Base-by-base conservation (phyloP, 345 rosid species). In the Gossypium turneri region DNA sequence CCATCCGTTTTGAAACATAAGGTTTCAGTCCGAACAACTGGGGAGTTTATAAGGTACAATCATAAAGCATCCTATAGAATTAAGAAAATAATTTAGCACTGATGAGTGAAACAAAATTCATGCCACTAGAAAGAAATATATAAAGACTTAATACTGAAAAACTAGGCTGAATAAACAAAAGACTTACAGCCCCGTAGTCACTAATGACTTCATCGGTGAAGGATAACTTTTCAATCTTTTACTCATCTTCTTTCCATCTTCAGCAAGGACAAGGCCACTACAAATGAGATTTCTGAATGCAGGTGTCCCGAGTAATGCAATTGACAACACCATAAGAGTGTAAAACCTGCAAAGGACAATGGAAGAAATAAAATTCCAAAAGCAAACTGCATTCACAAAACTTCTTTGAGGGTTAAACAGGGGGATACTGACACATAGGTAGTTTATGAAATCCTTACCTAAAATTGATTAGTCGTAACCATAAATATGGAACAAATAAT, bases 181-280 rank as follows among this genome's bases (percentile, higher is more conserved):
- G 59, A 84, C 97, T 85, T 88, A 95, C 99, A 75, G 99, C 99
- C 62, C 99, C 99, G 72, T 93, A 88, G 63, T 92, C 95, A 85
- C 88, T 77, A 67, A 96, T 93, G 73, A 96, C 94, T 16, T 96
- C 80, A 86, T 72, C 43, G 98, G 99, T 15, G 94, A 86, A 29
- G 99, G 99, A 81, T 93, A 96, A 74, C 92, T 96, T 81, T 81
- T 88, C 81, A 93, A 81, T 70, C 84, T 93, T 82, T 96, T 93
- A 85, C 91, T 84, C 99, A 96, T 96, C 89, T 96, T 96, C 83
- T 89, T 96, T 62, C 98, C 99, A 89, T 96, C 99, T 79, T 92
- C 95, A 34, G 95, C 98, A 76, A 93, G 89, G 51, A 93, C 98
- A 79, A 90, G 98, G 58, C 99, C 99, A 84, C 91, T 96, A 88